A percentile compares a stretch with the other conserved stretches of the same genome.
Conservation (phyloP, 441 rosid species). For the Populus hybrid region DNA sequence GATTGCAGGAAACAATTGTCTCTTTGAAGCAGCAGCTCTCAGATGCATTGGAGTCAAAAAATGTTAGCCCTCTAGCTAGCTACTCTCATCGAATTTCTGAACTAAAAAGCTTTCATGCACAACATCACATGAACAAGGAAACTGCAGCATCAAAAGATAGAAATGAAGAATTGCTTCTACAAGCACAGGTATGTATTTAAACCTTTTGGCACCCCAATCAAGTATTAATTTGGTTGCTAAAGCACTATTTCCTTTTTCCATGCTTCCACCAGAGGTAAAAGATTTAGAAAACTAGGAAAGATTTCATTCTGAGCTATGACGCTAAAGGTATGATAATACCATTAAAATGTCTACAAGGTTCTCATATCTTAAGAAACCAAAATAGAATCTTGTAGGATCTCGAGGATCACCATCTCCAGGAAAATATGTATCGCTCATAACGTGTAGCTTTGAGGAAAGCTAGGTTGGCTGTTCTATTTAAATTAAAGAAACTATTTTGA, state of each 20-base stretch:
- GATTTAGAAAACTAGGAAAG: background rate
- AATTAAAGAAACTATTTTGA: background rate
- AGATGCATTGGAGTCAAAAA: slow-evolving; percentile 53
- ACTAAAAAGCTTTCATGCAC: slow-evolving; percentile 33
- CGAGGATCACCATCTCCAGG: background rate
- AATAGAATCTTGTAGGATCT: background rate
- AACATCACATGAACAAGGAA: slow-evolving; percentile 33
- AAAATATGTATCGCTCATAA: background rate
- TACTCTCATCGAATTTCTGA: slow-evolving; percentile 40
- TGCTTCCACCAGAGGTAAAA: background rate
- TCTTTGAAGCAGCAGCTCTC: slow-evolving; percentile 77
- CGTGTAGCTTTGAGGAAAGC: background rate
- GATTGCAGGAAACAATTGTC: slow-evolving; percentile 63
- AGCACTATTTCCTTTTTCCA: slow-evolving; percentile 7
- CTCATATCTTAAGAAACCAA: background rate
- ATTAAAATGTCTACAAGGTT: background rate
- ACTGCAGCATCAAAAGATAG: slow-evolving; percentile 29
- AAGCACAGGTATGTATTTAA: slow-evolving; percentile 52
- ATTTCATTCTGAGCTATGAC: background rate
- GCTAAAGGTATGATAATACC: background rate
- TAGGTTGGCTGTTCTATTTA: background rate
- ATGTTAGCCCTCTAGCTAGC: slow-evolving; percentile 31
- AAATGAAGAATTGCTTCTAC: slow-evolving; percentile 33
- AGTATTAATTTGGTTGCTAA: slow-evolving; percentile 1
- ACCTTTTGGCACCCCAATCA: slow-evolving; percentile 5